Evolutionary conservation across 2,329 filamentous ascomycete genomes (phyloP), one percentile per base, ranked within the genome.

Genomic region (Phaeosphaeria sp.): DNA sequence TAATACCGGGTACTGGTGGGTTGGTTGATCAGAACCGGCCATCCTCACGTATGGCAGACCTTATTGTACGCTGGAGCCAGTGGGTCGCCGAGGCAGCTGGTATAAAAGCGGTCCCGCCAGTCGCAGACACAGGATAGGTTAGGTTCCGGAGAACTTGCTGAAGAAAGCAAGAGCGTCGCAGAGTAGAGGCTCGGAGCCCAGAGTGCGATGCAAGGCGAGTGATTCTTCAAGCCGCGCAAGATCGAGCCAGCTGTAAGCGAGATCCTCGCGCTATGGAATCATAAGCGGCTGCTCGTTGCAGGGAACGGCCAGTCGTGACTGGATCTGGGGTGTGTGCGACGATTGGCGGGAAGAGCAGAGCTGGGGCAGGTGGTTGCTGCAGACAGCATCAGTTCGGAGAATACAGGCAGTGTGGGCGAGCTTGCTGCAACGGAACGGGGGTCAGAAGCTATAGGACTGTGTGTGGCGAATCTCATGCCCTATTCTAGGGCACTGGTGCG

Each of bases 21-120:
- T 65, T 62, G 71, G 72, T 72, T 71, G 70, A 71, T 75, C 71
- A 68, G 71, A 72, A 73, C 76, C 74, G 59, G 74, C 74, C 74
- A 77, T 77, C 60, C 70, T 77, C 74, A 75, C 66, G 73, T 72
- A 72, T 72, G 67, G 63, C 62, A 71, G 60, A 64, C 59, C 40
- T 6, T 18, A 15, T 54, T n/a, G n/a, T n/a, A n/a, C n/a, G 68
- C 65, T 61, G 56, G 60, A 65, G 64, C 65, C 68, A 67, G 67
- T 52, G 57, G 57, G 61, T 62, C 60, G 60, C 61, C 63, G 63
- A 65, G 61, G 59, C 57, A 62, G 63, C 52, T 63, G 63, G 61
- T 57, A 63, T 64, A 64, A 51, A 67, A 40, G 56, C 58, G 64
- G 65, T 60, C 69, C 69, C 66, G 73, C 69, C 68, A 72, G 71